These are phyloP conservation scores for Oldenlandia corymbosa DNA, from an alignment of 257 asterid species.

Conservation along the genomic window DNA sequence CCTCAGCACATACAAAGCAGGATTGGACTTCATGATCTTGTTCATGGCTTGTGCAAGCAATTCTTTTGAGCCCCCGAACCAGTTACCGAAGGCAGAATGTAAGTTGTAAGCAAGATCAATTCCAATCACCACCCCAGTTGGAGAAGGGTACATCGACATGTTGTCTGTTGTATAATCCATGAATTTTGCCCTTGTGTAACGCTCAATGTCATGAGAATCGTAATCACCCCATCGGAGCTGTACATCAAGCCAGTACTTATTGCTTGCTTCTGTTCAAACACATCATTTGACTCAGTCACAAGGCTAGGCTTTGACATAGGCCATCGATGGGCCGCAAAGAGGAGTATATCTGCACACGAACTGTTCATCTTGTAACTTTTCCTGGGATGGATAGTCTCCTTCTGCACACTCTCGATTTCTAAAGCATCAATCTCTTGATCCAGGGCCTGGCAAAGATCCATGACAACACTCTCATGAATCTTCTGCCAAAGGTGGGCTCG, in stretches of 20 bases:
- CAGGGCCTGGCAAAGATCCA: constrained; percentile 99
- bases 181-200: constrained; percentile 92
- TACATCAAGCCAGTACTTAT: constrained; percentile 97
- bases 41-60: constrained; percentile 98
- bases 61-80: constrained; percentile 99
- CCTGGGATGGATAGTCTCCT: constrained; percentile 96
- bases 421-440: constrained; percentile 97
- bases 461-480: constrained; percentile 97
- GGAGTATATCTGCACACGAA: constrained; percentile 92
- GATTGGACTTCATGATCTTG: constrained; percentile 99
- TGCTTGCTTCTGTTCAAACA: constrained; percentile 96
- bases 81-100: constrained; percentile 98
- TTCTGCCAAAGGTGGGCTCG: constrained; percentile 99
- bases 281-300: constrained; percentile 97
- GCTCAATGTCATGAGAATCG: constrained; percentile 95
- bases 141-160: constrained; percentile 99
- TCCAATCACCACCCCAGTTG: constrained; percentile 99
- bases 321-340: constrained; percentile 99
- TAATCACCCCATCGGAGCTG: constrained; percentile 99
- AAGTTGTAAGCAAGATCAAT: constrained; percentile 91
- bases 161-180: constrained; percentile 99
- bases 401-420: constrained; percentile 98
- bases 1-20: constrained; percentile 87
- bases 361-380: constrained; percentile 99
- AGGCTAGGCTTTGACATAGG: constrained; percentile 99